Evolutionary conservation across 2,329 filamentous ascomycete species (phyloP).

Genomic region (Gliomastix tumulicola): DNA sequence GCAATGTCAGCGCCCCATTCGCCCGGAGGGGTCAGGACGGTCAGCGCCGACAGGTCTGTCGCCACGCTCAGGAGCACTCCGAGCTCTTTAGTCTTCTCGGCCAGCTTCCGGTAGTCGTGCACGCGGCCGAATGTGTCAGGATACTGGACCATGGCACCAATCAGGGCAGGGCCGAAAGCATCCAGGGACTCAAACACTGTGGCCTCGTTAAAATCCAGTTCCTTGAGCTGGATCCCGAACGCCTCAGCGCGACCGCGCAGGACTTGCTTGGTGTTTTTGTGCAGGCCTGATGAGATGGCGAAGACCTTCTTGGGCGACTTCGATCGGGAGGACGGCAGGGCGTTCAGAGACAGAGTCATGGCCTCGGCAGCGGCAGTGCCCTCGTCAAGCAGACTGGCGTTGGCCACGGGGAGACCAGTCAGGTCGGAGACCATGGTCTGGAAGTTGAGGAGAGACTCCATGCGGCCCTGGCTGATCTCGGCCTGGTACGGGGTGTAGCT

Average conservation of each 20-base stretch:
- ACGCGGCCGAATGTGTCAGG: constrained; percentile 83
- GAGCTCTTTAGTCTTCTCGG: constrained; percentile 68
- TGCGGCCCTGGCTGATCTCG: constrained; percentile 89
- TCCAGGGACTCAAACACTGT: constrained; percentile 62
- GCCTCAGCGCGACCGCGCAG: constrained; percentile 80
- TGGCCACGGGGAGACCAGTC: constrained; percentile 79
- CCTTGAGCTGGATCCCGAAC: constrained; percentile 77
- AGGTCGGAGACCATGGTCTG: constrained; percentile 89
- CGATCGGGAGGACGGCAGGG: constrained; percentile 61
- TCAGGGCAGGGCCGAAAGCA: constrained; percentile 69
- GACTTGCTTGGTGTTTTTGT: constrained; percentile 80
- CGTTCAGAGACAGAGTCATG: constrained; percentile 86
- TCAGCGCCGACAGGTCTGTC: constrained; percentile 83
- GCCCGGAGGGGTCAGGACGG: constrained; percentile 79
- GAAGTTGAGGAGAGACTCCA: constrained; percentile 91
- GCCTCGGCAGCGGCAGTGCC: constrained; percentile 89
- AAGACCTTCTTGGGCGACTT: constrained; percentile 74
- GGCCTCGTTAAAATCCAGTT: constrained; percentile 60
- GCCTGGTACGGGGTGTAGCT: constrained; percentile 97
- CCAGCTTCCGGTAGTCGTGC: constrained; percentile 65
- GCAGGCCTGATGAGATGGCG: constrained; percentile 74
- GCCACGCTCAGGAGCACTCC: constrained; percentile 79
- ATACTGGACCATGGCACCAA: constrained; percentile 92
- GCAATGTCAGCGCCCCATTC: constrained; percentile 95
- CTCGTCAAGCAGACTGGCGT: constrained; percentile 87